These are phyloP conservation scores for Musa balbisiana DNA, from an alignment of 202 grass and related monocot genomes.

Conservation along the genomic window DNA sequence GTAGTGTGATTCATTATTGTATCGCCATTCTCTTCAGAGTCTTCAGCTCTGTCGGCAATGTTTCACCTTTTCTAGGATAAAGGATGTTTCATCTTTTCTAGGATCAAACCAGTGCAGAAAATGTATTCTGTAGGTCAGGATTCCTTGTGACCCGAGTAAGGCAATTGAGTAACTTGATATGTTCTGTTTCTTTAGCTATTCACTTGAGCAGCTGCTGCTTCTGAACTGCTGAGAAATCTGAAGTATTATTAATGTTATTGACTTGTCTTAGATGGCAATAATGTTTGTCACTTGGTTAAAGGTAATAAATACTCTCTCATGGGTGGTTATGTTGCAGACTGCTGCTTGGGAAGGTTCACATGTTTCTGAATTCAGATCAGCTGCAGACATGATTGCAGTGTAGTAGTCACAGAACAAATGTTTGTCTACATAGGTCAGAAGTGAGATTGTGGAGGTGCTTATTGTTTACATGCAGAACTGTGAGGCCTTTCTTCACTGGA, in stretches of 20 bases:
- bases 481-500: too few relatives aligned
- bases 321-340: too few relatives aligned
- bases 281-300: too few relatives aligned
- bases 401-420: too few relatives aligned
- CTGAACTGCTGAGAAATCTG: not conserved
- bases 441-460: too few relatives aligned
- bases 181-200: not conserved
- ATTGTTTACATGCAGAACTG: too few relatives aligned
- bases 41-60: not conserved
- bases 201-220: not conserved
- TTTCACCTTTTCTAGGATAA: constrained; percentile 1
- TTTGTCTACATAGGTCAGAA: too few relatives aligned
- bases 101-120: not conserved
- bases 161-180: not conserved
- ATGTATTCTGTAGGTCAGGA: not conserved
- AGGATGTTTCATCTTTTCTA: not conserved
- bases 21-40: not conserved
- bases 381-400: too few relatives aligned
- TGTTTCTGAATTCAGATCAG: too few relatives aligned
- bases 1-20: not conserved
- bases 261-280: not conserved
- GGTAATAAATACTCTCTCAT: too few relatives aligned
- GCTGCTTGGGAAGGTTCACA: too few relatives aligned
- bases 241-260: not conserved
- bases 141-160: not conserved